Evolutionary conservation across 2,329 filamentous ascomycete species (phyloP).

Genomic region (Fusarium protoensiforme): DNA sequence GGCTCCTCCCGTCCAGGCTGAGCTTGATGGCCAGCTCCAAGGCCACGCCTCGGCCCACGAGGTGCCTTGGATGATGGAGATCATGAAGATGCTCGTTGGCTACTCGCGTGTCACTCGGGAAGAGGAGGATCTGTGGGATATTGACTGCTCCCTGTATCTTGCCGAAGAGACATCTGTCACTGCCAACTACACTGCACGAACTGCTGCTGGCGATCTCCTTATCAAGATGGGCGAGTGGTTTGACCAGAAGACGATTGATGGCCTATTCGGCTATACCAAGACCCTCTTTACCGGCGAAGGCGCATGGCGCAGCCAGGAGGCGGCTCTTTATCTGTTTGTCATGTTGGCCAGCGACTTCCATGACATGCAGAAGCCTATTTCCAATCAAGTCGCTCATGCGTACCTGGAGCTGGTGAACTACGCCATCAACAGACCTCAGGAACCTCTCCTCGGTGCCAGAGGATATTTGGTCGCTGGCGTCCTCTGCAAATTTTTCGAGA

Average conservation of each 20-base stretch:
- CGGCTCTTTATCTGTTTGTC: conserved; percentile 86
- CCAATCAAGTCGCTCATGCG: conserved; percentile 73
- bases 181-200: conserved; percentile 94
- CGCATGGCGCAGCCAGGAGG: conserved; percentile 76
- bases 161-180: conserved; percentile 95
- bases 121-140: conserved; percentile 95
- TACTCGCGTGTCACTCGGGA: conserved; percentile 93
- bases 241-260: conserved; percentile 78
- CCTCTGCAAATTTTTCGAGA: conserved; percentile 75
- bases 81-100: conserved; percentile 85
- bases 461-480: conserved; percentile 89
- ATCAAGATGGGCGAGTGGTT: conserved; percentile 96
- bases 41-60: conserved; percentile 68
- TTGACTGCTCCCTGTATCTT: conserved; percentile 94
- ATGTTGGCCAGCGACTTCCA: conserved; percentile 85
- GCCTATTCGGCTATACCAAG: conserved; percentile 81
- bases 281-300: conserved; percentile 72
- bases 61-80: conserved; percentile 85
- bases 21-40: conserved; percentile 84
- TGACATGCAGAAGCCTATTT: conserved; percentile 79
- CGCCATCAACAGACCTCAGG: conserved; percentile 74
- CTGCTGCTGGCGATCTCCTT: conserved; percentile 89
- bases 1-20: conserved; percentile 86
- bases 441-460: conserved; percentile 84
- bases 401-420: conserved; percentile 86